phyloP scores from a whole-genome alignment of 768 basidiomycete species.

The Psilocybe subaeruginosa region DNA sequence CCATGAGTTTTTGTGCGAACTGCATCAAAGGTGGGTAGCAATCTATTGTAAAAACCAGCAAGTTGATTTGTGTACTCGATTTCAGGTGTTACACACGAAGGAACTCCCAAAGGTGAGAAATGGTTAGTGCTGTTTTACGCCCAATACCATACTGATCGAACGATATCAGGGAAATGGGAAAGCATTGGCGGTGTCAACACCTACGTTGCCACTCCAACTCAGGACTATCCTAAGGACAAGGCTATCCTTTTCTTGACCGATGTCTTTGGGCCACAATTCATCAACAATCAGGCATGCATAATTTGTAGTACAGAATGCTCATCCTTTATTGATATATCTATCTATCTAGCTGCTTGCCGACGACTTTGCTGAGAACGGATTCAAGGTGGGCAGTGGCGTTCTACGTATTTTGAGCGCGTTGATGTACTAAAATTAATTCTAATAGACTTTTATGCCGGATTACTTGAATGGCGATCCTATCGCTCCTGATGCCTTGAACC shows the following conservation, averaged over 20 bases:
- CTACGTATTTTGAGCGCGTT: too few species aligned
- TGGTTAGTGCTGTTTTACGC: too few species aligned
- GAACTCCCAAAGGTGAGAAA: constrained; percentile 42
- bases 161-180: constrained; percentile 46
- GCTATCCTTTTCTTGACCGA: constrained; percentile 59
- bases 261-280: constrained; percentile 50
- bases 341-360: constrained; percentile 27
- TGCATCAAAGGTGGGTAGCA: constrained; percentile 50
- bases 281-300: constrained; percentile 43
- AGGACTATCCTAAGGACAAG: constrained; percentile 56
- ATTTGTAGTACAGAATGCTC: not conserved
- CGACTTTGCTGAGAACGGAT: constrained; percentile 48
- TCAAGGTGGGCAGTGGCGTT: constrained; percentile 35
- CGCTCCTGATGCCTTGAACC: constrained; percentile 35
- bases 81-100: constrained; percentile 53
- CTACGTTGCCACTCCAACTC: constrained; percentile 58
- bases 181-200: constrained; percentile 48
- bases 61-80: too few species aligned
- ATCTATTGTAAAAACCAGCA: not conserved
- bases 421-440: too few species aligned
- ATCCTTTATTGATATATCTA: not conserved
- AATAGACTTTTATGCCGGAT: constrained; percentile 40
- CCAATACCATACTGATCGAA: not conserved
- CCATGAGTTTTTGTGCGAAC: constrained; percentile 45
- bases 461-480: constrained; percentile 46